Evolutionary conservation across 2,329 filamentous ascomycete species (phyloP).

Genomic region (Alternaria gaisen): DNA sequence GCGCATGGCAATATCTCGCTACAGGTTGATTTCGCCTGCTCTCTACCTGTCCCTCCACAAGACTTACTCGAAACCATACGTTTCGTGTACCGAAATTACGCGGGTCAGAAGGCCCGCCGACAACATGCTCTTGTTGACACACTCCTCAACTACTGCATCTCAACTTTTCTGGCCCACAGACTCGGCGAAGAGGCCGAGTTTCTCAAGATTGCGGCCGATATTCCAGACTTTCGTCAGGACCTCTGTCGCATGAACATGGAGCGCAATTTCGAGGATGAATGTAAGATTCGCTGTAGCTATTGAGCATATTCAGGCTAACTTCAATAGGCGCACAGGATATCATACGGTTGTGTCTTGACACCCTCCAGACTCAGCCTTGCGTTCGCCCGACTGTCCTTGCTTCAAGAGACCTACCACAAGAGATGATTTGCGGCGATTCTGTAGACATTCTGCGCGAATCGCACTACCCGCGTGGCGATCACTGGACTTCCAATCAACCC

Average conservation of each 20-base stretch:
- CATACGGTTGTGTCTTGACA: slow-evolving; percentile 22
- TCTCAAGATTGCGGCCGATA: slow-evolving; percentile 46
- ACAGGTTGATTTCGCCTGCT: slow-evolving; percentile 52
- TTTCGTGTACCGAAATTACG: slow-evolving; percentile 46
- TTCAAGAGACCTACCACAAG: slow-evolving; percentile 19
- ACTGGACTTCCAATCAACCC: neutral
- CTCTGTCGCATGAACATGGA: slow-evolving; percentile 51
- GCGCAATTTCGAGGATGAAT: slow-evolving; percentile 53
- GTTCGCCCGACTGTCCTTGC: slow-evolving; percentile 12
- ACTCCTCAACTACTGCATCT: slow-evolving; percentile 56
- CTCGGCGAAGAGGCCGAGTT: slow-evolving; percentile 51
- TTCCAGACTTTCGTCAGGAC: slow-evolving; percentile 52
- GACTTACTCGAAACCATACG: slow-evolving; percentile 53
- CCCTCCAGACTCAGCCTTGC: slow-evolving; percentile 9
- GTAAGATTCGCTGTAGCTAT: slow-evolving; percentile 36
- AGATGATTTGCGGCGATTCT: slow-evolving; percentile 14
- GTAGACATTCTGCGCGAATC: neutral
- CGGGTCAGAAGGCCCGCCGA: slow-evolving; percentile 29
- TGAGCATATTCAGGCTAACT: slow-evolving; percentile 6
- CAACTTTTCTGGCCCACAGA: slow-evolving; percentile 49
- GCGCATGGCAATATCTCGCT: slow-evolving; percentile 53
- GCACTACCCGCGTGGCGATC: neutral
- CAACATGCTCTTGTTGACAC: slow-evolving; percentile 48
- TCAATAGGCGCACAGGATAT: slow-evolving; percentile 24
- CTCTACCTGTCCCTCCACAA: slow-evolving; percentile 47